Base-by-base conservation (phyloP, 2,329 filamentous ascomycete species). In the Phialophora chinensis region DNA sequence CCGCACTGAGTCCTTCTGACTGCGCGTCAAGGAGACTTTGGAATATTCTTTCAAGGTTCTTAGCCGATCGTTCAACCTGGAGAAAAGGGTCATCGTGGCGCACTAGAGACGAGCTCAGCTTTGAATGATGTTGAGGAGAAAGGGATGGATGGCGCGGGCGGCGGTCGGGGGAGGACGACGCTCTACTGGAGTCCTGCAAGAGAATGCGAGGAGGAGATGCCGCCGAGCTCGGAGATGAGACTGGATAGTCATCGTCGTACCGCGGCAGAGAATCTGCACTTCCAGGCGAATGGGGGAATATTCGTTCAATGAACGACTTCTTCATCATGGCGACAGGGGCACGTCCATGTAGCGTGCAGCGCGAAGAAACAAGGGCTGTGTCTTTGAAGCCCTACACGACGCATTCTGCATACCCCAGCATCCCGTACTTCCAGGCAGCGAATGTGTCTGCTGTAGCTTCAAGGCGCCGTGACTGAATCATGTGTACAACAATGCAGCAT, bases 11-110 rank as follows among this genome's bases (percentile, higher is more conserved):
- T 20, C 83, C 85, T 71, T 87, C 85, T 35, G 85, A 84, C 74
- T 89, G 87, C 10, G 85, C 85, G 75, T 89, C 86, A 25, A 89
- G 83, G 11, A 88, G 77, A 64, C 80, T 79, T 74, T 89, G 87
- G 10, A 89, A 79, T 67, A 86, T 84, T 60, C 81, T 80, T 72
- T 88, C 82, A 10, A 88, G 81, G 69, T 85, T 78, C 63, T 79
- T 81, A 29, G 85, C 81, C 72, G 83, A 81, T 65, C 84, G 79
- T 69, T 84, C 81, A 65, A 87, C 75, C 31, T 80, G 79, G n/a
- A 85, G 74, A 31, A 86, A 77, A 62, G 83, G 78, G 65, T 81
- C 78, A 35, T 73, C 65, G 61, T 72, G 60, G 60, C 67, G 71
- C 35, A 72, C 60, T 42, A 71, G 53, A 12, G 71, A 66, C 10